phyloP scores from a whole-genome alignment of 2,329 filamentous ascomycete species.

The Cordyceps sp. region DNA sequence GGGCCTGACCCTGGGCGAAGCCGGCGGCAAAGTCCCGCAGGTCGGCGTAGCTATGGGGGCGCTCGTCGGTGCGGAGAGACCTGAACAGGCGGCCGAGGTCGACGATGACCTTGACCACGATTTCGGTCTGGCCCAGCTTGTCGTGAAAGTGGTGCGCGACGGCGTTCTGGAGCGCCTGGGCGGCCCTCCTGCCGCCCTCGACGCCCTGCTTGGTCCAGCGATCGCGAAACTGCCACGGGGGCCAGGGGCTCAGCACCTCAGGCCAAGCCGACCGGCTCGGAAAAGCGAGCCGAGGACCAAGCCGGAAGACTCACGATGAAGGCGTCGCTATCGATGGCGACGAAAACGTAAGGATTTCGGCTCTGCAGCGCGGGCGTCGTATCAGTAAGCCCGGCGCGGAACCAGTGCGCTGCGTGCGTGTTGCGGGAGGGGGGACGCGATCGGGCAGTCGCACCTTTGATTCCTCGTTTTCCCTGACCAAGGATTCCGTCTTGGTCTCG shows the following conservation, averaged over 20 bases:
- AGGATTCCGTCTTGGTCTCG: too few species aligned
- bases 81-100: constrained; percentile 33
- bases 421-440: too few species aligned
- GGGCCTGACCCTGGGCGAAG: constrained; percentile 40
- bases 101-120: constrained; percentile 38
- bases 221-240: constrained; percentile 34
- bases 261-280: too few species aligned
- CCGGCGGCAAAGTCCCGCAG: constrained; percentile 40
- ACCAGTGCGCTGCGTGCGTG: too few species aligned
- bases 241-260: not conserved
- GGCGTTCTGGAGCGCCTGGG: constrained; percentile 28
- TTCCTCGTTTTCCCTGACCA: too few species aligned
- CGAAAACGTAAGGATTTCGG: constrained; percentile 40
- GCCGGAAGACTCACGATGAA: constrained; percentile 29
- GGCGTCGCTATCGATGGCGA: constrained; percentile 47
- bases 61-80: constrained; percentile 31
- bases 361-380: constrained; percentile 17
- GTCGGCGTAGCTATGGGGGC: constrained; percentile 23
- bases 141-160: constrained; percentile 29
- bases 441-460: too few species aligned
- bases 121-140: constrained; percentile 28
- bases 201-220: constrained; percentile 34
- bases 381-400: constrained; percentile 2
- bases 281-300: not conserved
- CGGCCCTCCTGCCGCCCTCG: constrained; percentile 36